Conservation (phyloP, 2,329 filamentous ascomycete species). For the Colletotrichum sp. region DNA sequence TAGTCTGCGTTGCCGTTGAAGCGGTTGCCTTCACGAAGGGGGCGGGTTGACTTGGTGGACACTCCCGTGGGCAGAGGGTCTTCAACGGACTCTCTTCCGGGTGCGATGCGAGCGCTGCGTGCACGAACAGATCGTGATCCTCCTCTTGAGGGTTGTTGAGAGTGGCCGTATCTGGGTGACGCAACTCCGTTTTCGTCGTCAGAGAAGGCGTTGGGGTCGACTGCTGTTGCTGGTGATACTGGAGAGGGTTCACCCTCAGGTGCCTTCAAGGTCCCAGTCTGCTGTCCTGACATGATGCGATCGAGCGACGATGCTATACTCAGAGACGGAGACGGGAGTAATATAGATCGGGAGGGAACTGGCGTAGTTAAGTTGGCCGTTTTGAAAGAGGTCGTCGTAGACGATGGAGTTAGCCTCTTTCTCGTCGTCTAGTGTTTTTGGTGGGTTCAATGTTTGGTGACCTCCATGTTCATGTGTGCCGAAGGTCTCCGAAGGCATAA, state of each 20-base stretch:
- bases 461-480: background rate
- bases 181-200: constrained; percentile 3
- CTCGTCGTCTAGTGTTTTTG: constrained; percentile 2
- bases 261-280: constrained; percentile 11
- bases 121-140: background rate
- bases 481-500: constrained; percentile 10
- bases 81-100: background rate
- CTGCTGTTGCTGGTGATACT: constrained; percentile 19
- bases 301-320: background rate
- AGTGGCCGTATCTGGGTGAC: background rate
- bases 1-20: constrained; percentile 6
- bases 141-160: constrained; percentile 2
- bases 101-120: background rate
- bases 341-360: background rate
- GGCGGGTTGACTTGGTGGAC: constrained; percentile 6
- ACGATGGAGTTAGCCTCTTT: background rate
- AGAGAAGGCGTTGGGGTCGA: constrained; percentile 15
- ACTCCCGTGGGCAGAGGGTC: background rate
- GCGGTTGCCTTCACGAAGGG: constrained; percentile 4
- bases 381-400: background rate
- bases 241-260: constrained; percentile 16
- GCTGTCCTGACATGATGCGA: constrained; percentile 19
- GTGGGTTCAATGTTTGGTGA: background rate
- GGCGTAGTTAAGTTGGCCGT: background rate
- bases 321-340: background rate